Conservation (phyloP, 2,329 filamentous ascomycete genomes). For the Lecanoromycetidae sp. region DNA sequence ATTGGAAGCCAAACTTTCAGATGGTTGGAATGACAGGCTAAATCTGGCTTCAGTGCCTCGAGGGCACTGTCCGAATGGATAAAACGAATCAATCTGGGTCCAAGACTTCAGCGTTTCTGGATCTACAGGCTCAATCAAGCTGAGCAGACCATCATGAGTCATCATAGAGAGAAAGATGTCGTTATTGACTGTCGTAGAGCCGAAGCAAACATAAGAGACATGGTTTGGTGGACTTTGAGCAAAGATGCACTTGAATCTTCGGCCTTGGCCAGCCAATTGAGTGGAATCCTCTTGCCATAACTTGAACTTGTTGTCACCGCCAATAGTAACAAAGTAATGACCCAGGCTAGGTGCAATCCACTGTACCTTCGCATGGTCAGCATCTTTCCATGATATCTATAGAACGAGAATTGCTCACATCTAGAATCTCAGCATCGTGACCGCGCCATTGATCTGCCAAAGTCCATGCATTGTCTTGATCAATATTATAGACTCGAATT, state of each 20-base stretch:
- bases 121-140: conserved; percentile 72
- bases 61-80: conserved; percentile 39
- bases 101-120: conserved; percentile 71
- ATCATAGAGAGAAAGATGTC: conserved; percentile 80
- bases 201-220: conserved; percentile 61
- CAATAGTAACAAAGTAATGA: conserved; percentile 76
- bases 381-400: conserved; percentile 2
- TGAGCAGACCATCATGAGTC: conserved; percentile 67
- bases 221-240: conserved; percentile 55
- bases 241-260: conserved; percentile 64
- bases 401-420: conserved; percentile 48
- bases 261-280: conserved; percentile 58
- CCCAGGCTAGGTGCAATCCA: conserved; percentile 89
- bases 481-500: conserved; percentile 79
- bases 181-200: conserved; percentile 70
- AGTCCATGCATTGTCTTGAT: conserved; percentile 65
- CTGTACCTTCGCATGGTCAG: conserved; percentile 51
- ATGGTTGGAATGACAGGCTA: conserved; percentile 71
- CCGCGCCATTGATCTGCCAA: conserved; percentile 80
- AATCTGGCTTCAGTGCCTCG: conserved; percentile 82
- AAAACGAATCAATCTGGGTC: conserved; percentile 61
- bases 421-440: conserved; percentile 79
- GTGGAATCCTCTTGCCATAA: conserved; percentile 87
- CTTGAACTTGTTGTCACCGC: conserved; percentile 79
- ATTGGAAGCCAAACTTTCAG: conserved; percentile 61